Base-by-base conservation (phyloP, 192 early-diverging fungal genomes). In the Globomyces pollinis-pini region DNA sequence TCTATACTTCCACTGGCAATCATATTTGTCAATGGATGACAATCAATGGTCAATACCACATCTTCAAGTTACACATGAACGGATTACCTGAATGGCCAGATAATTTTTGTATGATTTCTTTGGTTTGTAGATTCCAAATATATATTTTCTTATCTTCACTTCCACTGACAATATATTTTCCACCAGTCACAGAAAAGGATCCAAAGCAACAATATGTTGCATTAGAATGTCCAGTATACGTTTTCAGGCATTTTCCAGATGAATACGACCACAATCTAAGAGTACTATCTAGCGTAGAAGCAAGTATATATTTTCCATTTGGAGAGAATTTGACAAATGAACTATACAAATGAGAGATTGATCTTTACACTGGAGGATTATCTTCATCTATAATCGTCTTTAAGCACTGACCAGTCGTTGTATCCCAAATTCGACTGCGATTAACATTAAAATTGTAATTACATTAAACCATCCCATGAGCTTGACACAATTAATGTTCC, bases 231-330 rank as follows among this genome's bases (percentile, higher is more conserved):
- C 94, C 96, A 30, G 67, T 79, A 57, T 96, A 98, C 4, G 88
- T 85, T 71, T 98, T 98, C n/a, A 99, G 70, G 55, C 92, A 96
- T 64, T 98, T 96, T 31, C 89, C 90, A 21, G 86, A 90, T 26
- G 91, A 87, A 66, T 91, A 89, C 70, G 85, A 88, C 96, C 96
- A 99, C 42, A 99, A 79, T 9, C 93, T 84, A 44, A 99, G 71
- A 24, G 91, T 96, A 63, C 81, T 90, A 77, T 99, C 94, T 47
- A 90, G 79, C 8, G 91, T 94, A 7, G 91, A 85, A 7, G 96
- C 91, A 35, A 99, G 76, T 59, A 99, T 92, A 64, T 91, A 99
- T 76, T 98, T 96, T 53, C 94, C 91, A 69, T 99, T 99, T 32
- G 96, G 96, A 29, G 94, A 98, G 67, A 99, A 99, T 68, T 93